Percentiles rank a stretch among this genome's conserved stretches.
phyloP scores from a whole-genome alignment of 306 rosid genomes.

The Amphicarpaea edgeworthii region DNA sequence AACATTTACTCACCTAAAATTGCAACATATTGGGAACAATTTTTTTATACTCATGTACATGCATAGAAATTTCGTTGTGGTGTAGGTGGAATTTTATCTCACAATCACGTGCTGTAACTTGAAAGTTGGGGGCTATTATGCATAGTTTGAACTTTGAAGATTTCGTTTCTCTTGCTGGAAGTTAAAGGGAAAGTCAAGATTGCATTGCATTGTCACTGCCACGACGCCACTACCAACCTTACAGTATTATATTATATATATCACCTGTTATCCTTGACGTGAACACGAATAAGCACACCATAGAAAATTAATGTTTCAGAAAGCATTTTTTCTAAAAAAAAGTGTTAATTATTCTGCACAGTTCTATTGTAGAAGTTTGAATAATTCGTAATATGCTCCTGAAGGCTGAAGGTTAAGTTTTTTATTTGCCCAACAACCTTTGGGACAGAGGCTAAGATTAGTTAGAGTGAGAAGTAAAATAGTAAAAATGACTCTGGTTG shows the following conservation, averaged over 20 bases:
- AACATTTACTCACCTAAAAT: too few relatives aligned
- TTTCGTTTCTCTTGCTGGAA: constrained; percentile 22
- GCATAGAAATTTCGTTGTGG: constrained; percentile 11
- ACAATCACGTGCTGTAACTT: constrained; percentile 11
- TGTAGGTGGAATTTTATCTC: background rate
- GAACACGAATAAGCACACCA: background rate
- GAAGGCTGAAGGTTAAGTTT: background rate
- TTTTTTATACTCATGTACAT: background rate
- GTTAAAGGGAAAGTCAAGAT: constrained; percentile 36
- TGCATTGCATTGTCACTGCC: constrained; percentile 40
- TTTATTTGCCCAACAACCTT: background rate
- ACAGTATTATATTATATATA: background rate
- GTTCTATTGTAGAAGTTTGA: background rate
- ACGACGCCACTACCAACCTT: background rate
- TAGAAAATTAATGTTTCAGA: background rate
- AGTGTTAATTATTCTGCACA: background rate
- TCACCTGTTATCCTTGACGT: background rate
- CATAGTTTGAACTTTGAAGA: constrained; percentile 12
- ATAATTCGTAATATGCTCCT: background rate
- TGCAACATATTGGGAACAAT: background rate
- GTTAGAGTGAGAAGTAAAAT: background rate
- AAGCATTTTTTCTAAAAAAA: background rate
- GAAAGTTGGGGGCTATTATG: background rate
- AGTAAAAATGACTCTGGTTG: background rate
- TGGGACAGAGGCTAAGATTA: background rate